A percentile compares a stretch with the other conserved stretches of the same genome.
Evolutionary conservation across 2,329 filamentous ascomycete species (phyloP).

Genomic region (Trichoderma koningii): DNA sequence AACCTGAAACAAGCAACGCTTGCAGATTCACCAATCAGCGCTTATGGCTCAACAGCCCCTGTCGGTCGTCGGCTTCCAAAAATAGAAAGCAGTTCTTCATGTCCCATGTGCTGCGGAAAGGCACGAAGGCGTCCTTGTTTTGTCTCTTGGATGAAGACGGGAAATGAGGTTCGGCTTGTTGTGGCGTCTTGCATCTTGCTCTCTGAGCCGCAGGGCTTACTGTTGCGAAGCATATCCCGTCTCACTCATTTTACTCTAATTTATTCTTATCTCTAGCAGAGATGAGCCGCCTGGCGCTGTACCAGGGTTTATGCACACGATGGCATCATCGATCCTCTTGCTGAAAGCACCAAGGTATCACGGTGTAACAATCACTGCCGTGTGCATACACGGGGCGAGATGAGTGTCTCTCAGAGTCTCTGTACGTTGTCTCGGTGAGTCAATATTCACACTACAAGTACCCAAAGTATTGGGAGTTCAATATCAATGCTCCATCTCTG

Average conservation of each 20-base stretch:
- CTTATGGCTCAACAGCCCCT: neutral
- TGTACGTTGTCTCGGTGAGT: too few relatives aligned
- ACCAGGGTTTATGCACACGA: conserved; percentile 1
- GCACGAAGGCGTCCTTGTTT: neutral
- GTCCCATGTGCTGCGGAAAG: neutral
- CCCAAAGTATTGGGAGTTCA: too few relatives aligned
- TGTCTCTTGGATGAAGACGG: neutral
- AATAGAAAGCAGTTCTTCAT: conserved; percentile 28
- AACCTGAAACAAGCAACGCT: conserved; percentile 32
- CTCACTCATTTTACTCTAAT: conserved; percentile 7
- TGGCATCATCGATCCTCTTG: conserved; percentile 2
- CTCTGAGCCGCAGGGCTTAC: neutral
- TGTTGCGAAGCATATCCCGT: neutral
- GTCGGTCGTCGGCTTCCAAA: conserved; percentile 27
- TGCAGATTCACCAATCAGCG: conserved; percentile 28
- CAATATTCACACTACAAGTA: too few relatives aligned
- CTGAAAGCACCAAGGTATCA: neutral
- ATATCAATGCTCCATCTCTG: too few relatives aligned
- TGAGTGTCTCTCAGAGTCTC: too few relatives aligned
- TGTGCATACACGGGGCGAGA: neutral
- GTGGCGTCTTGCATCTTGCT: neutral
- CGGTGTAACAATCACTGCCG: too few relatives aligned
- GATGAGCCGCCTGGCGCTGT: neutral
- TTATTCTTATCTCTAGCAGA: neutral
- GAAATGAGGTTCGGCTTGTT: neutral